Evolutionary conservation across 2,329 filamentous ascomycete species (phyloP).

Genomic region (Blastomyces gilchristii): DNA sequence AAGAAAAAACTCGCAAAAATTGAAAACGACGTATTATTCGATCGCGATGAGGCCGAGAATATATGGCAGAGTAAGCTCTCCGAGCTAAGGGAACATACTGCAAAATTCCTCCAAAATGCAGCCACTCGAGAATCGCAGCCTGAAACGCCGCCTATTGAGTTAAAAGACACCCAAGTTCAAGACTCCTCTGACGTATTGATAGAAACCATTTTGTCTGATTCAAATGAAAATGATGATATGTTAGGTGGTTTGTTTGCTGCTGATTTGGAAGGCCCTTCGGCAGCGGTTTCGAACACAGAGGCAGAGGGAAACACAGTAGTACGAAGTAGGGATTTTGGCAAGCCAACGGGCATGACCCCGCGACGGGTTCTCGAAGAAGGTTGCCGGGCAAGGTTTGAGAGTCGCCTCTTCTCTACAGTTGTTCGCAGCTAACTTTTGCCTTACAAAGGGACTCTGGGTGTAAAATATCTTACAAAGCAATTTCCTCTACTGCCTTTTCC

Average conservation of each 20-base stretch:
- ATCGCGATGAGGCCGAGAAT: conserved; percentile 53
- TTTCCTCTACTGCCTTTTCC: conserved; percentile 65
- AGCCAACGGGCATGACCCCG: conserved; percentile 66
- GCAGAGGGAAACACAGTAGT: conserved; percentile 30
- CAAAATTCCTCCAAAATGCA: conserved; percentile 26
- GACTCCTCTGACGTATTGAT: conserved; percentile 27
- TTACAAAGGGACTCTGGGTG: conserved; percentile 55
- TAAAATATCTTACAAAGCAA: conserved; percentile 55
- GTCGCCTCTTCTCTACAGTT: neutral
- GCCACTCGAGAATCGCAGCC: neutral
- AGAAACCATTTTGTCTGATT: neutral
- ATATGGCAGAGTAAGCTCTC: conserved; percentile 54
- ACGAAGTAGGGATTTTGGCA: conserved; percentile 71
- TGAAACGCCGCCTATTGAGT: neutral
- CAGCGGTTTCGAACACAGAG: conserved; percentile 34
- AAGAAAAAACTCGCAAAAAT: conserved; percentile 66
- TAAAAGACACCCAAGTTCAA: conserved; percentile 39
- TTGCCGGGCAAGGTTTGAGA: conserved; percentile 61
- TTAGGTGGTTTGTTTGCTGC: conserved; percentile 50
- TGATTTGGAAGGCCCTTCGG: conserved; percentile 27
- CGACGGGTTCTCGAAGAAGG: conserved; percentile 71
- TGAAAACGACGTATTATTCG: conserved; percentile 67
- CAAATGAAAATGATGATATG: conserved; percentile 32
- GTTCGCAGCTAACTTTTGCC: conserved; percentile 8
- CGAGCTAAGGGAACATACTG: conserved; percentile 45